phyloP scores from a whole-genome alignment of 116 monocot genomes.

The Posidonia oceanica region DNA sequence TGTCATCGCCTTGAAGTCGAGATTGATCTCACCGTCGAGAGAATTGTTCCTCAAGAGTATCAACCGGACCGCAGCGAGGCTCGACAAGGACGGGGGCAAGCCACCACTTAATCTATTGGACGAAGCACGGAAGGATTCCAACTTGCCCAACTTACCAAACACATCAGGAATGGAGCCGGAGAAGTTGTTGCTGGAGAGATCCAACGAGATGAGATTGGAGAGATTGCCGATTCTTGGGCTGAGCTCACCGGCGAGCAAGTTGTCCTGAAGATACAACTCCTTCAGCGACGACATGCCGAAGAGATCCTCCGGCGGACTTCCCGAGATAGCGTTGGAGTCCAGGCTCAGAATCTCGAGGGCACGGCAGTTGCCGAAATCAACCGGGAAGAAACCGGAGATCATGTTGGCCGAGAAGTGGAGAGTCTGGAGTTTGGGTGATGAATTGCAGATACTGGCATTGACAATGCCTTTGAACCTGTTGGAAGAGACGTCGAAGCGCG shows the following conservation, averaged over 20 bases:
- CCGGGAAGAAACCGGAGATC: slow-evolving; percentile 44
- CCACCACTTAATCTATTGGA: slow-evolving; percentile 40
- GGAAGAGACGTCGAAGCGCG: slow-evolving; percentile 34
- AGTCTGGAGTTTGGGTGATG: slow-evolving; percentile 16
- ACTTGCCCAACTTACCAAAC: slow-evolving; percentile 26
- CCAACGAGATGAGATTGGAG: slow-evolving; percentile 49
- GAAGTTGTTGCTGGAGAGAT: slow-evolving; percentile 60
- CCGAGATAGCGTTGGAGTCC: slow-evolving; percentile 33
- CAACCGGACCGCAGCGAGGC: slow-evolving; percentile 23
- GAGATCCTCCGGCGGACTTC: slow-evolving; percentile 51
- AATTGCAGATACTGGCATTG: slow-evolving; percentile 34
- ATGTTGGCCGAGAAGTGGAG: slow-evolving; percentile 44
- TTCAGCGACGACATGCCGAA: slow-evolving; percentile 43
- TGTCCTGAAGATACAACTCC: slow-evolving; percentile 30
- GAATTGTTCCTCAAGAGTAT: slow-evolving; percentile 72
- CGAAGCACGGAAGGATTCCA: slow-evolving; percentile 47
- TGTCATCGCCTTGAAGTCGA: slow-evolving; percentile 42
- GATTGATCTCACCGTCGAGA: slow-evolving; percentile 34
- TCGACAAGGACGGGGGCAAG: slow-evolving; percentile 52
- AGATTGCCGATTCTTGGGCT: slow-evolving; percentile 49
- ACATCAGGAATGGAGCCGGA: slow-evolving; percentile 34
- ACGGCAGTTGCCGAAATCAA: slow-evolving; percentile 54
- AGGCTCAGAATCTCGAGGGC: slow-evolving; percentile 37
- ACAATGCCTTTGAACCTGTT: slow-evolving; percentile 48
- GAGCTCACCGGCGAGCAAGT: slow-evolving; percentile 35